Evolutionary conservation across 177 flowering plant species (phyloP).

Genomic region (Telopea speciosissima): DNA sequence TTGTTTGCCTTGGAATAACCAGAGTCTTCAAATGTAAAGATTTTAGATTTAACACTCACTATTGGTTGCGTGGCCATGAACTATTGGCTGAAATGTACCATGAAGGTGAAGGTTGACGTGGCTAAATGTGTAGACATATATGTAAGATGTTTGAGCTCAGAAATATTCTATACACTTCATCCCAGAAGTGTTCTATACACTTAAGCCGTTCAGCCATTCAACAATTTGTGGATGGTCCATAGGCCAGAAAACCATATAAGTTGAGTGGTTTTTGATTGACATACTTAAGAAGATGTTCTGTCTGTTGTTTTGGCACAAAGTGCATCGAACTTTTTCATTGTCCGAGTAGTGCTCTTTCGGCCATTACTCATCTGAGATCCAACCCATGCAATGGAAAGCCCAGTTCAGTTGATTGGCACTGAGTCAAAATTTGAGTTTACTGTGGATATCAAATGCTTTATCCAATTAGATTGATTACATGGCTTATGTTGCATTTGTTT

Average conservation of each 20-base stretch:
- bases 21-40: background rate
- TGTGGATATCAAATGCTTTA: background rate
- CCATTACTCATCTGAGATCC: background rate
- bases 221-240: background rate
- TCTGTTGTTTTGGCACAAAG: background rate
- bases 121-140: background rate
- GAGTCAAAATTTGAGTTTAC: background rate
- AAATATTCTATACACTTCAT: background rate
- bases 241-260: background rate
- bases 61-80: background rate
- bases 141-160: background rate
- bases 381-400: no score
- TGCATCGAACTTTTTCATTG: background rate
- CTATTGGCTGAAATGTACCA: background rate
- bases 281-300: background rate
- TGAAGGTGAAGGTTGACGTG: background rate
- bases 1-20: background rate
- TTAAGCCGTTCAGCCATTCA: background rate
- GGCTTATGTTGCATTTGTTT: constrained; percentile 13
- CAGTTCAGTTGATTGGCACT: background rate
- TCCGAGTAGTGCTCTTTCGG: background rate
- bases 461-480: background rate
- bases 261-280: background rate
- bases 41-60: background rate
- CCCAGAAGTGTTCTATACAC: no score